Base-by-base conservation (phyloP, 257 asterid genomes). In the Nicotiana knightiana region DNA sequence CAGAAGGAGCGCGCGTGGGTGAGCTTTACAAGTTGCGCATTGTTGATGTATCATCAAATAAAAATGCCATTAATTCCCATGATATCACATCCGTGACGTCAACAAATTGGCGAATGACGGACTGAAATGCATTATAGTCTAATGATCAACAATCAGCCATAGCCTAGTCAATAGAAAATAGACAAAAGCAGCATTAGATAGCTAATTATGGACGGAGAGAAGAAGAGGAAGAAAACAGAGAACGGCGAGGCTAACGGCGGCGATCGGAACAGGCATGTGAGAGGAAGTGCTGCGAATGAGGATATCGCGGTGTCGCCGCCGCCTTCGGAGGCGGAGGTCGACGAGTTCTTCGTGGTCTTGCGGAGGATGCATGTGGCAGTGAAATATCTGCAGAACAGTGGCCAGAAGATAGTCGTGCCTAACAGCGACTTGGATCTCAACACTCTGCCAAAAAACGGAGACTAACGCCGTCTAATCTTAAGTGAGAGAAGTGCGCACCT, bases 391-490 rank as follows among this genome's bases (percentile, higher is more conserved):
- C 77, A 70, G 58, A 43, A 11, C 43, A 70, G 18, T 5, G 8
- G 57, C 55, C 57, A 39, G 15, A 70, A 39, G 58, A 70, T 58
- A 68, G 24, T 32, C 9, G 68, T 63, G 3, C 68, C 35, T 0
- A 63, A 35, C 5, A 8, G 21, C 24, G 35, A 65, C 10, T 79
- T 84, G 78, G 87, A 87, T 28, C 86, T 87, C 1, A 87, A 87
- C 57, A 71, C 64, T 13, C 37, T 85, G 30, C 90, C 88, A 3
- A 85, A 83, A 76, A 46, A 26, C 80, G 78, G 85, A 83, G 79
- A 68, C 6, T 73, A 79, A 67, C 39, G 70, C 63, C 80, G 81
- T 13, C 4, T 8, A 30, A 64, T 82, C 39, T 32, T 35, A 12
- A 11, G 26, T 35, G 33, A 58, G 30, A 6, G 73, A 26, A 10